Conservation (phyloP, 345 rosid genomes). For the Leavenworthia alabamica region DNA sequence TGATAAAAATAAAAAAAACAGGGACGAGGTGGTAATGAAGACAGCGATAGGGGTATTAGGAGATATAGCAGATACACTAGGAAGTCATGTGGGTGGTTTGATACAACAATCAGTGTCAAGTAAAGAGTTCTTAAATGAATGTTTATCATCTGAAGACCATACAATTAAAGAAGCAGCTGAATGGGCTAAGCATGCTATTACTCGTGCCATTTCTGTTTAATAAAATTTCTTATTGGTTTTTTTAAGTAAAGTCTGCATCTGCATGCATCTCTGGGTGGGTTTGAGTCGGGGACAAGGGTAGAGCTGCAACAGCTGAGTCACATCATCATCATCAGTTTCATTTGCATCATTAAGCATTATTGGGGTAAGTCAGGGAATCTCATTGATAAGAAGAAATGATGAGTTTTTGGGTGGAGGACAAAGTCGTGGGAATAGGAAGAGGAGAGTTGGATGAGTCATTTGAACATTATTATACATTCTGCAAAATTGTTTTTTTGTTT, state of each 20-base stretch:
- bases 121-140: slow-evolving; percentile 69
- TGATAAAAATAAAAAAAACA: too few relatives aligned
- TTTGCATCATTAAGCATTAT: slow-evolving; percentile 48
- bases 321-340: slow-evolving; percentile 36
- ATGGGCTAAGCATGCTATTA: slow-evolving; percentile 74
- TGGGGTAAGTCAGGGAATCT: slow-evolving; percentile 33
- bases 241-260: slow-evolving; percentile 35
- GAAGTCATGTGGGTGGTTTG: slow-evolving; percentile 64
- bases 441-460: slow-evolving; percentile 20
- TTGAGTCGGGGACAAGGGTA: slow-evolving; percentile 25
- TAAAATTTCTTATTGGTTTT: slow-evolving; percentile 16
- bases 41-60: slow-evolving; percentile 75
- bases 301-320: slow-evolving; percentile 34
- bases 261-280: slow-evolving; percentile 36
- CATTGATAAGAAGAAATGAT: slow-evolving; percentile 17
- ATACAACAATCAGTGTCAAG: slow-evolving; percentile 64
- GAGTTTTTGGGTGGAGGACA: slow-evolving; percentile 26
- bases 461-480: slow-evolving; percentile 21
- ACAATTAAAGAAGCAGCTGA: slow-evolving; percentile 43
- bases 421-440: too few relatives aligned
- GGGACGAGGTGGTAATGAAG: slow-evolving; percentile 72
- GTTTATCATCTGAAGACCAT: slow-evolving; percentile 64
- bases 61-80: slow-evolving; percentile 74
- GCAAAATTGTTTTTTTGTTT: slow-evolving; percentile 24
- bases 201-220: slow-evolving; percentile 60